Base-by-base conservation (phyloP, 768 basidiomycete genomes). In the Trametes villosa region DNA sequence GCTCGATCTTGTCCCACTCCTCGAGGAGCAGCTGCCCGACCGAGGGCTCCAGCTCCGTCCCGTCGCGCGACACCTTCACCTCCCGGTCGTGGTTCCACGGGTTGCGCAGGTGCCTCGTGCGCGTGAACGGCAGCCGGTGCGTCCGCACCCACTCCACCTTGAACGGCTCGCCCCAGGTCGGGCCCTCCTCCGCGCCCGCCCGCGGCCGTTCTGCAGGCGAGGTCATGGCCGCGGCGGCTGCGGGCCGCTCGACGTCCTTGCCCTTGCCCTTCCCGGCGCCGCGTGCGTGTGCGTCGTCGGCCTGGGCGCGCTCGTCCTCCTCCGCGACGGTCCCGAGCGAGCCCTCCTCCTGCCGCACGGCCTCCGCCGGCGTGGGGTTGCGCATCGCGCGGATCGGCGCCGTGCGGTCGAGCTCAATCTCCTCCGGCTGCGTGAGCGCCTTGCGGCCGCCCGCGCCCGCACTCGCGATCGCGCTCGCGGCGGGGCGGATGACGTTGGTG, bases 21-120 rank as follows among this genome's bases (percentile, higher is more conserved):
- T 86, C 85, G 57, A 95, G 54, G 38, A 95, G 72, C 63, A 74
- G 78, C 65, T 85, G 80, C 26, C 91, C 92, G 15, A 92, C 83
- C 1, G 68, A 68, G 2, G 95, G 94, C 71, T 98, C 96, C 20
- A 98, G 72, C 71, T 98, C 96, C 1, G 95, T 97, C 18, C 96
- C 96, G 70, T 96, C 93, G 48, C 92, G 79, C 13, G 91, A 94
- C 9, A 92, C 85, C 77, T 92, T 90, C 45, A 92, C 81, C 68
- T 91, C 87, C 50, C 85, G 78, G 59, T 90, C 91, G 65, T 92
- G 85, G 67, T 98, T 98, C 94, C 95, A 98, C 2, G 89, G 88
- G 70, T 98, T 98, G 41, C 92, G 86, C 52, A 97, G 73, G 70
- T 94, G 89, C 27, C 87, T 82, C 33, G 89, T 89, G 45, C 84